A percentile compares a stretch with the other conserved stretches of the same genome.
phyloP scores from a whole-genome alignment of 2,329 filamentous ascomycete species.

The Aspergillus pseudonomiae region DNA sequence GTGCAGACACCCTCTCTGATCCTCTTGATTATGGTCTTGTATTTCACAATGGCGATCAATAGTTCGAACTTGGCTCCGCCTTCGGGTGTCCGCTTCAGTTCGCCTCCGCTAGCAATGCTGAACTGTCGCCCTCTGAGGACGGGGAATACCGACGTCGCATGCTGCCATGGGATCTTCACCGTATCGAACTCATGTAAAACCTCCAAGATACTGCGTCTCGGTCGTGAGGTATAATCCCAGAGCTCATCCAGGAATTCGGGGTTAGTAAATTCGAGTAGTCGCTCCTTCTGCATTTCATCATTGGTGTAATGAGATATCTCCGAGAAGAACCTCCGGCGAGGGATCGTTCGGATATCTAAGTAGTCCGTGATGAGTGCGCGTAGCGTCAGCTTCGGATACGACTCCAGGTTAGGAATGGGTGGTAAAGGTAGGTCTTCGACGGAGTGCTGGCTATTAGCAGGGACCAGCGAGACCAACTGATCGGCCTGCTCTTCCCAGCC shows the following conservation, averaged over 20 bases:
- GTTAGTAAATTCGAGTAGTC: constrained; percentile 80
- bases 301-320: constrained; percentile 74
- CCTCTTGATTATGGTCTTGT: constrained; percentile 82
- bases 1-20: constrained; percentile 88
- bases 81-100: constrained; percentile 41
- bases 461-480: constrained; percentile 59
- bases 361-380: constrained; percentile 78
- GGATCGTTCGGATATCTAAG: constrained; percentile 87
- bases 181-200: constrained; percentile 87
- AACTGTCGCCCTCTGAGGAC: constrained; percentile 87
- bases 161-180: constrained; percentile 77
- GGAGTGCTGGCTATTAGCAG: constrained; percentile 26
- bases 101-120: constrained; percentile 80
- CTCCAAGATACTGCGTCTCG: constrained; percentile 87
- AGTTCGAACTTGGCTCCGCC: constrained; percentile 65
- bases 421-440: constrained; percentile 29
- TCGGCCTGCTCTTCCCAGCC: constrained; percentile 76
- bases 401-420: constrained; percentile 40
- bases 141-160: constrained; percentile 74
- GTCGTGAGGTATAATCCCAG: constrained; percentile 92
- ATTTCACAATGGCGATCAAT: constrained; percentile 85
- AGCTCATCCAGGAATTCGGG: constrained; percentile 84
- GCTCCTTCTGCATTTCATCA: constrained; percentile 73
- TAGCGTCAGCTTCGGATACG: constrained; percentile 59
- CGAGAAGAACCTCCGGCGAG: constrained; percentile 82